Conservation (phyloP, 352 stramenopile species). For the Pythium apleroticum region DNA sequence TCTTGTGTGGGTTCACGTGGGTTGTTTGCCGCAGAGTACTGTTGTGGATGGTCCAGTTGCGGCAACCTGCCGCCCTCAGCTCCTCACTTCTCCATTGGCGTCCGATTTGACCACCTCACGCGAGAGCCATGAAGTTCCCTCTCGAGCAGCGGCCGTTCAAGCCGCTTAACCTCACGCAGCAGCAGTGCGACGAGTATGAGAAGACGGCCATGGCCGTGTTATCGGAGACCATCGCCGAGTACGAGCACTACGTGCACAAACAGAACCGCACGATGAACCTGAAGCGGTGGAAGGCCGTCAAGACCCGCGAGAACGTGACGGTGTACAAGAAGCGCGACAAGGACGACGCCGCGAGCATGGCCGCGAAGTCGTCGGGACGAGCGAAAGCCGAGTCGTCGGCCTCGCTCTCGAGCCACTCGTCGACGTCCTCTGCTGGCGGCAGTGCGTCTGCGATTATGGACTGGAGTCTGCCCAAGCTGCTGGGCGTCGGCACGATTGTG, state of each 20-base stretch:
- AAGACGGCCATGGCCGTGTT: slow-evolving; percentile 35
- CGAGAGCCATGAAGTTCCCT: slow-evolving; percentile 18
- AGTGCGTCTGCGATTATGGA: slow-evolving; percentile 9
- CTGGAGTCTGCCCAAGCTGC: slow-evolving; percentile 18
- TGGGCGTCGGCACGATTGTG: slow-evolving; percentile 25
- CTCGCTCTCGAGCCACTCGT: slow-evolving; percentile 10
- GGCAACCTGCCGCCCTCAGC: background rate
- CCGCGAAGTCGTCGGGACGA: background rate
- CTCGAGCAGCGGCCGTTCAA: slow-evolving; percentile 21
- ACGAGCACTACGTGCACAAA: slow-evolving; percentile 25
- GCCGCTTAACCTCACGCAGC: slow-evolving; percentile 32
- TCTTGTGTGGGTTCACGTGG: background rate
- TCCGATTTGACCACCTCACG: background rate
- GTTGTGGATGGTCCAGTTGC: too few relatives aligned
- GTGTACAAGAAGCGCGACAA: slow-evolving; percentile 30
- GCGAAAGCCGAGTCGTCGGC: background rate
- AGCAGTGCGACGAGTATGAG: slow-evolving; percentile 36
- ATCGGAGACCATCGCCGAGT: slow-evolving; percentile 37
- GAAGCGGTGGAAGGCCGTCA: slow-evolving; percentile 40
- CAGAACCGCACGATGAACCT: slow-evolving; percentile 36
- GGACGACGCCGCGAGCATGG: background rate
- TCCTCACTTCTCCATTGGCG: background rate
- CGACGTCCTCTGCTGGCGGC: background rate
- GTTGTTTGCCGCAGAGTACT: background rate
- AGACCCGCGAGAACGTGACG: slow-evolving; percentile 30